Conservation (phyloP, 768 basidiomycete species). For the Phanerodontia chrysosporium region DNA sequence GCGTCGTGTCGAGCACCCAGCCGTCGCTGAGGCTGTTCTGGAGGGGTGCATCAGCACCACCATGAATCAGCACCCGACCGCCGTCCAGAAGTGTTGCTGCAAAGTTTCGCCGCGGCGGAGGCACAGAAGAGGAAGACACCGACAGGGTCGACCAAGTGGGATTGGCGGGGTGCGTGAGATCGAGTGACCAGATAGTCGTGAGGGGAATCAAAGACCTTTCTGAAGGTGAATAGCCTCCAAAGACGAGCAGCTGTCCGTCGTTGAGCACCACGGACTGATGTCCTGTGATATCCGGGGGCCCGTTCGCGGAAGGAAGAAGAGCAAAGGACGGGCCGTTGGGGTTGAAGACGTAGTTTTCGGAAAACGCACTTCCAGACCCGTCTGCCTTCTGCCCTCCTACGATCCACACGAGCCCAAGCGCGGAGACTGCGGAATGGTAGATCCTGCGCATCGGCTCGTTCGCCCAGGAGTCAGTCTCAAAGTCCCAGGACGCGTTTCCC, state of each 20-base stretch:
- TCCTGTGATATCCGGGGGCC: constrained; percentile 67
- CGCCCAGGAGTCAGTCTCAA: constrained; percentile 51
- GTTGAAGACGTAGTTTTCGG: constrained; percentile 63
- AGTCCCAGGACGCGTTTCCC: constrained; percentile 39
- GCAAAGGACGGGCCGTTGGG: constrained; percentile 48
- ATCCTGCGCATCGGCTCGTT: constrained; percentile 70
- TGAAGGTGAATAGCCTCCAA: constrained; percentile 67
- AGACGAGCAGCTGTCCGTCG: constrained; percentile 64
- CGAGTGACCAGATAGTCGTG: constrained; percentile 56
- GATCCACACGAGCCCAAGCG: constrained; percentile 55
- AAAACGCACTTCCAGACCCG: constrained; percentile 60
- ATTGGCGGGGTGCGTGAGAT: constrained; percentile 42
- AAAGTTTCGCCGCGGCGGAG: constrained; percentile 60
- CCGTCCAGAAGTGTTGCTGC: constrained; percentile 47
- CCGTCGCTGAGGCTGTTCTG: constrained; percentile 61
- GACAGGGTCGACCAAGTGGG: constrained; percentile 47
- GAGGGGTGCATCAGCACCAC: constrained; percentile 58
- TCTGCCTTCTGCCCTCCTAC: constrained; percentile 83
- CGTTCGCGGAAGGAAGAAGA: constrained; percentile 46
- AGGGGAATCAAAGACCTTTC: constrained; percentile 48
- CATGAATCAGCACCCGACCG: constrained; percentile 68
- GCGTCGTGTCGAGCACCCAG: constrained; percentile 60
- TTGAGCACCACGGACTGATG: constrained; percentile 67
- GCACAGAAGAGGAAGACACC: constrained; percentile 39
- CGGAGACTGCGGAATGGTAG: constrained; percentile 61